phyloP scores from a whole-genome alignment of 2,329 filamentous ascomycete species.

The Ceratocystis variospora region DNA sequence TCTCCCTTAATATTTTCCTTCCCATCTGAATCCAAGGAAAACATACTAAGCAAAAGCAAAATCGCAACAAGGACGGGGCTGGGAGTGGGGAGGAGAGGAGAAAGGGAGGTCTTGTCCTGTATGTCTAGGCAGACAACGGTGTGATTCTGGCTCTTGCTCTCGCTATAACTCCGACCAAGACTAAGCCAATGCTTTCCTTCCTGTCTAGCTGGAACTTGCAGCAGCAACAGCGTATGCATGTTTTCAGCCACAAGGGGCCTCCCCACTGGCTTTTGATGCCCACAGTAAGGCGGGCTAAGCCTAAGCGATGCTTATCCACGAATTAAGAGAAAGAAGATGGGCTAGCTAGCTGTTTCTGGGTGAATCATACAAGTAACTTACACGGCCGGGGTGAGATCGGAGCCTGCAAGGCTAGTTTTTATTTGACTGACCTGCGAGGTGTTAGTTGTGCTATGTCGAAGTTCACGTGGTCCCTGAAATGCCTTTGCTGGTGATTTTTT shows the following conservation, averaged over 20 bases:
- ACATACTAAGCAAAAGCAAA: not conserved
- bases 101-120: not conserved
- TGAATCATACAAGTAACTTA: not conserved
- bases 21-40: not conserved
- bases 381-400: not conserved
- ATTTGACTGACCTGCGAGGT: too few relatives aligned
- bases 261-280: not conserved
- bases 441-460: not conserved
- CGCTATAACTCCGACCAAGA: not conserved
- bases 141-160: not conserved
- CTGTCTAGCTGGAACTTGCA: not conserved
- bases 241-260: constrained; percentile 3
- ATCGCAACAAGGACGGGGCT: not conserved
- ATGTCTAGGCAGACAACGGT: too few relatives aligned
- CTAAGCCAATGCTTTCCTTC: not conserved
- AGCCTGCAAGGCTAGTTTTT: not conserved
- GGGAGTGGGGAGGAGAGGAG: not conserved
- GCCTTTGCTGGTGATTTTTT: not conserved
- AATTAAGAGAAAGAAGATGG: constrained; percentile 2
- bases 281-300: not conserved
- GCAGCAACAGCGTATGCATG: not conserved
- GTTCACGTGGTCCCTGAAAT: not conserved
- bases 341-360: constrained; percentile 4
- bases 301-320: constrained; percentile 2
- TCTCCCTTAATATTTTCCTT: not conserved